Evolutionary conservation across 352 stramenopile species (phyloP).

Genomic region (Phytophthora europaea): DNA sequence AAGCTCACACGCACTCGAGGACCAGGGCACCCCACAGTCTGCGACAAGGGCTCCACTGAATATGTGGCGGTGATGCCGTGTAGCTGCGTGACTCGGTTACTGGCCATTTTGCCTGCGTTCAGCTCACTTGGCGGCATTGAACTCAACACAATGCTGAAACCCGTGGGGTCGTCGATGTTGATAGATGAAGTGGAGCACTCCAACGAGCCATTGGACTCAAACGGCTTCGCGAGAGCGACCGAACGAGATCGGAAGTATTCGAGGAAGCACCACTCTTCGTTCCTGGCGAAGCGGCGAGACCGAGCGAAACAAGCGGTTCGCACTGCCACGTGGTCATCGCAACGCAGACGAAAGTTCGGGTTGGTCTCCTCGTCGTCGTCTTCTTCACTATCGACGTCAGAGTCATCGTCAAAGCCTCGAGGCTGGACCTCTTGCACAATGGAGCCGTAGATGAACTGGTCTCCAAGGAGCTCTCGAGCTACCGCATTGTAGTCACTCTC

Average conservation of each 20-base stretch:
- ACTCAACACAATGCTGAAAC: constrained; percentile 46
- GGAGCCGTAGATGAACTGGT: constrained; percentile 67
- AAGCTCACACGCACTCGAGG: constrained; percentile 54
- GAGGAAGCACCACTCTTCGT: constrained; percentile 65
- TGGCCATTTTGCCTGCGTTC: constrained; percentile 40
- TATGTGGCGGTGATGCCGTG: constrained; percentile 51
- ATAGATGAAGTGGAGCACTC: constrained; percentile 24
- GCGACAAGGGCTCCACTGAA: constrained; percentile 40
- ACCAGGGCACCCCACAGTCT: constrained; percentile 20
- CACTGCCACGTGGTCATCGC: constrained; percentile 43
- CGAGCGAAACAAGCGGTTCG: constrained; percentile 52
- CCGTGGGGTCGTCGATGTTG: constrained; percentile 24
- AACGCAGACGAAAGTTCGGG: constrained; percentile 13
- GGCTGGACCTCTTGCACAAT: constrained; percentile 52
- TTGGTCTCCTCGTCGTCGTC: neutral
- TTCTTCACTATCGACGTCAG: constrained; percentile 11
- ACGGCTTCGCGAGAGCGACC: constrained; percentile 7
- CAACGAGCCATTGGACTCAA: constrained; percentile 13
- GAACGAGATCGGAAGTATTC: constrained; percentile 42
- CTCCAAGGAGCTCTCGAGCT: constrained; percentile 33
- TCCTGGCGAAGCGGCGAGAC: constrained; percentile 43
- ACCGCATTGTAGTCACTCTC: constrained; percentile 50
- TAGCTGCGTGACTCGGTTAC: constrained; percentile 45
- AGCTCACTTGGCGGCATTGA: constrained; percentile 44
- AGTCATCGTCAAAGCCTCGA: constrained; percentile 24